Evolutionary conservation across 75 land plant species (phyloP).

Genomic region (Pseudotsuga menziesii): DNA sequence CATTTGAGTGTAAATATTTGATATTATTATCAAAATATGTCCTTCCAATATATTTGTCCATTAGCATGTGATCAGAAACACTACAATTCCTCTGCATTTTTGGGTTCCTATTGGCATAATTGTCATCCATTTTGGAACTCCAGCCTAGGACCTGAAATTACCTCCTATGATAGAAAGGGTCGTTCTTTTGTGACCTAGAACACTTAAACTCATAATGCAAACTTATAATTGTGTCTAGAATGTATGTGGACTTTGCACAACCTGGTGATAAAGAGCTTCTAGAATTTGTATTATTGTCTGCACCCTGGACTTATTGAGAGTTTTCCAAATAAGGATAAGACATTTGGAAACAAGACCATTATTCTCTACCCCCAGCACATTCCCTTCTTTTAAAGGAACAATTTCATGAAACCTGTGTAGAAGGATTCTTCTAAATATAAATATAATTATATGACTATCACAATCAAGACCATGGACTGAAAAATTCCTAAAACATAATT

Average conservation of each 20-base stretch:
- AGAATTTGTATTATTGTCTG: neutral
- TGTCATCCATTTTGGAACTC: constrained; percentile 48
- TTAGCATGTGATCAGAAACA: constrained; percentile 59
- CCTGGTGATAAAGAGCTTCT: constrained; percentile 20
- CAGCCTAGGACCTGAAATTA: constrained; percentile 54
- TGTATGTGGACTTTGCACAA: constrained; percentile 11
- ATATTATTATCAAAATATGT: constrained; percentile 33
- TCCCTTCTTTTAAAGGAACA: constrained; percentile 93
- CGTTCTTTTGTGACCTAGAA: constrained; percentile 31
- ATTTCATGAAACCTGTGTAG: constrained; percentile 82
- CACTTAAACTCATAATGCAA: constrained; percentile 59
- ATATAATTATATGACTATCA: neutral
- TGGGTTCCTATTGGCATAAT: constrained; percentile 35
- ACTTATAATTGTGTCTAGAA: constrained; percentile 44
- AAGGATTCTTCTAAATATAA: constrained; percentile 11
- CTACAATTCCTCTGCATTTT: constrained; percentile 55
- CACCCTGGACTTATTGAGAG: constrained; percentile 73
- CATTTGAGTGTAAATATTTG: constrained; percentile 47
- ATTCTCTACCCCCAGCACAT: constrained; percentile 89
- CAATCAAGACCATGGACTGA: neutral
- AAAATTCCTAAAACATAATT: no score
- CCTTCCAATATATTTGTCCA: constrained; percentile 49
- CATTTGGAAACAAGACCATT: constrained; percentile 86
- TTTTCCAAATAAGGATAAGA: constrained; percentile 60
- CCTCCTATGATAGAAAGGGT: constrained; percentile 46